phyloP scores from a whole-genome alignment of 371 early-diverging fungal species.

The Actinomortierella wolfii region DNA sequence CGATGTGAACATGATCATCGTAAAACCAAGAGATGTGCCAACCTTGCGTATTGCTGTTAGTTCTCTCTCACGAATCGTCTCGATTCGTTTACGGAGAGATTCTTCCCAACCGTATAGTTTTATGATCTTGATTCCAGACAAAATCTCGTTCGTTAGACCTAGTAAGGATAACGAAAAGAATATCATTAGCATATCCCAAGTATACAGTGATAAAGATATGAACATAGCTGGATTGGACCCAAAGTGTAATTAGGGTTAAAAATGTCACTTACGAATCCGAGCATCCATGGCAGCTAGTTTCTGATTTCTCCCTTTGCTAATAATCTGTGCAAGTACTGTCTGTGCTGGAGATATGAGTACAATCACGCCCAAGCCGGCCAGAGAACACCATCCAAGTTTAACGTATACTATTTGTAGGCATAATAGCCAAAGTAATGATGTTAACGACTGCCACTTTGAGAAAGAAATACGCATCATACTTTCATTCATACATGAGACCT shows the following conservation, averaged over 20 bases:
- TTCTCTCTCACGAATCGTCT: constrained; percentile 21
- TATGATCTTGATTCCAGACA: constrained; percentile 58
- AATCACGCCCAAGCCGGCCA: constrained; percentile 48
- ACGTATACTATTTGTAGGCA: constrained; percentile 46
- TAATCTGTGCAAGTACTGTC: too few species aligned
- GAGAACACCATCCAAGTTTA: constrained; percentile 48
- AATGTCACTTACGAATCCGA: too few species aligned
- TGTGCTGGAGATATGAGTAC: constrained; percentile 1
- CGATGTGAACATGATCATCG: constrained; percentile 37
- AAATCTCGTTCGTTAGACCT: constrained; percentile 40
- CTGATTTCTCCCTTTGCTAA: too few species aligned
- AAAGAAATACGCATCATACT: too few species aligned
- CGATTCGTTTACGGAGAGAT: constrained; percentile 17
- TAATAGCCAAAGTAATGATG: constrained; percentile 35
- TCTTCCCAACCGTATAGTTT: constrained; percentile 51
- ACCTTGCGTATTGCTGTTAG: constrained; percentile 77
- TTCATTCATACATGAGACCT: too few species aligned
- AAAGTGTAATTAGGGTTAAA: too few species aligned
- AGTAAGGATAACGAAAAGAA: too few species aligned
- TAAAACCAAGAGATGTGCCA: constrained; percentile 27
- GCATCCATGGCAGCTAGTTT: too few species aligned
- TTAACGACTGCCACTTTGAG: too few species aligned
- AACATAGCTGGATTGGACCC: too few species aligned
- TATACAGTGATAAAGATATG: too few species aligned
- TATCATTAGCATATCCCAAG: too few species aligned